These are phyloP conservation scores for Inonotus hispidus DNA, from an alignment of 1,284 basidiomycete species.

Conservation along the genomic window DNA sequence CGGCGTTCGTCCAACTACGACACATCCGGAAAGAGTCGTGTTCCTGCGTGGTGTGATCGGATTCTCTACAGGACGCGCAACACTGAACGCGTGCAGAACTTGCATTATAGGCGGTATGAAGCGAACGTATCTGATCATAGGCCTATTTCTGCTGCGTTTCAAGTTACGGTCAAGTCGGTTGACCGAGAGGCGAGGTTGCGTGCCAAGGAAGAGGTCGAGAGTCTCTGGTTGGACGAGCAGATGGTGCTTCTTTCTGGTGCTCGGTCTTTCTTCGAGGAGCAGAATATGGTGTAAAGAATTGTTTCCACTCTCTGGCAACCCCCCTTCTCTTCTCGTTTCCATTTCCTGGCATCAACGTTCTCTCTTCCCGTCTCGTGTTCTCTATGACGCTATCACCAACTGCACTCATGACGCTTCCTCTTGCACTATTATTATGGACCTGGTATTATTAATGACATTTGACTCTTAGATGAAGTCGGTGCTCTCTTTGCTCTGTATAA, in stretches of 20 bases:
- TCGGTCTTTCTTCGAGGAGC: neutral
- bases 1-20: conserved; percentile 76
- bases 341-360: neutral
- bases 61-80: conserved; percentile 76
- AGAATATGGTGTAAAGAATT: conserved; percentile 2
- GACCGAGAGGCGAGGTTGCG: conserved; percentile 49
- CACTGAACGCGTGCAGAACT: conserved; percentile 48
- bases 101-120: conserved; percentile 78
- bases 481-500: neutral
- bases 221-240: conserved; percentile 56
- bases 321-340: neutral
- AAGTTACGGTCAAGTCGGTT: conserved; percentile 68
- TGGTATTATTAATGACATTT: neutral
- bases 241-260: neutral
- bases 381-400: neutral
- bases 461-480: neutral
- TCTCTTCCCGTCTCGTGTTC: neutral
- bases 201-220: conserved; percentile 50
- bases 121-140: conserved; percentile 81
- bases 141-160: conserved; percentile 79
- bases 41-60: conserved; percentile 96
- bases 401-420: neutral
- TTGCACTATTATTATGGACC: neutral
- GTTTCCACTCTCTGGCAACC: neutral
- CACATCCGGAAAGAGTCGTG: conserved; percentile 80